Evolutionary conservation across 192 early-diverging fungal species (phyloP).

Genomic region (Coemansia sp.): DNA sequence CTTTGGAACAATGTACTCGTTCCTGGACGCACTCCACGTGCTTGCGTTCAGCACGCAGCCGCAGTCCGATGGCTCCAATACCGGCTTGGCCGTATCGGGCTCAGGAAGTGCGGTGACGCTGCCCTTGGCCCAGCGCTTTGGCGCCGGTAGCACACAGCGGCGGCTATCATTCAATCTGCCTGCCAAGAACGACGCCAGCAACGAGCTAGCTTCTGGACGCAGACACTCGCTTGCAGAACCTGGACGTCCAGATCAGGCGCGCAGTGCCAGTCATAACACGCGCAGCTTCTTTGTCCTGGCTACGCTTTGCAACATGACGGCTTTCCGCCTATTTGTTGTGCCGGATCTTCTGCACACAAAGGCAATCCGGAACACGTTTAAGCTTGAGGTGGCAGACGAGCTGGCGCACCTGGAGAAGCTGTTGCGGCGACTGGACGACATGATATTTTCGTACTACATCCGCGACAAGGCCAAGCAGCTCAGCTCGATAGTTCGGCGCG

Average conservation of each 20-base stretch:
- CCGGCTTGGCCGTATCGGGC: background rate
- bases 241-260: slow-evolving; percentile 10
- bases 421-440: slow-evolving; percentile 71
- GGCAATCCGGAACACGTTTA: slow-evolving; percentile 61
- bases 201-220: slow-evolving; percentile 8
- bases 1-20: slow-evolving; percentile 67
- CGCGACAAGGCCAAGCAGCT: slow-evolving; percentile 69
- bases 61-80: background rate
- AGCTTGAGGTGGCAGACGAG: slow-evolving; percentile 56
- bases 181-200: slow-evolving; percentile 9
- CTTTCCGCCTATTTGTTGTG: slow-evolving; percentile 67
- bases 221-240: slow-evolving; percentile 24
- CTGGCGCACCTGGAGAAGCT: slow-evolving; percentile 66
- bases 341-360: slow-evolving; percentile 74
- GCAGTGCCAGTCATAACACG: slow-evolving; percentile 1
- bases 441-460: slow-evolving; percentile 86
- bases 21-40: slow-evolving; percentile 80
- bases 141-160: slow-evolving; percentile 27
- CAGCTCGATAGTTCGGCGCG: slow-evolving; percentile 67
- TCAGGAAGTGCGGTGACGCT: background rate
- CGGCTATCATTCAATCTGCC: slow-evolving; percentile 41
- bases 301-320: slow-evolving; percentile 79
- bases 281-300: slow-evolving; percentile 58
- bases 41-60: slow-evolving; percentile 45
- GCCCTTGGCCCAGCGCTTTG: background rate